Base-by-base conservation (phyloP, 2,329 filamentous ascomycete species). In the Aschersonia sp. region DNA sequence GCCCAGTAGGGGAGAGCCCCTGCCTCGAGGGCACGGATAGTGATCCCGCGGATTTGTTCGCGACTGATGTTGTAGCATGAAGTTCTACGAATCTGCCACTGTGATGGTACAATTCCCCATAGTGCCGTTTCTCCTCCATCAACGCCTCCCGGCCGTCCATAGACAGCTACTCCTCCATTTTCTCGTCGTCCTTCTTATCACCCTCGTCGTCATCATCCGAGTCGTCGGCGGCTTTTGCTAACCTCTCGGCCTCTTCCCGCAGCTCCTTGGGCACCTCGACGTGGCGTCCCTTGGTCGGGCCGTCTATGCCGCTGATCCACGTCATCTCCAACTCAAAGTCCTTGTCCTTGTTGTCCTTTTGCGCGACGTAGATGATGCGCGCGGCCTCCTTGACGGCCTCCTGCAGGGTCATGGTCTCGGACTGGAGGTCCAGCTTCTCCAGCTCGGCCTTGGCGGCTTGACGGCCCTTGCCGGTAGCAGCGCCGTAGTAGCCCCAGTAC, bases 311-410 rank as follows among this genome's bases (percentile, higher is more conserved):
- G 66, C 88, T 95, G 65, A 97, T 86, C 92, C 92, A 98, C 50
- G 87, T 94, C 88, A 98, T 94, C 73, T 98, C 92, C 50, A 98
- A 74, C 79, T 98, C 92, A 61, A 97, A 98, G 55, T 97, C 92
- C 75, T 98, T 98, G 70, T 97, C 92, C 73, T 97, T 97, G 75
- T 90, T 97, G 66, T 98, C 92, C 66, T 97, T 92, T 64, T 98
- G 92, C 45, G 90, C 89, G 51, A 95, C 80, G 65, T 95, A 94
- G 68, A 98, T 97, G 68, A 98, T 98, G 52, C 88, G 76, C 48
- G 92, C 92, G 35, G 92, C 92, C 73, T 97, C 86, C 74, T 94
- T 95, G 60, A 98, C 87, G 45, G 84, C 92, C 61, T 97, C 82
- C 61, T 84, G 73, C 50, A 98, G 72, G 52, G 83, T 85, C 47